These are phyloP conservation scores for Trypanosoma cruzi DNA, from an alignment of 208 protist genomes.

Conservation along the genomic window DNA sequence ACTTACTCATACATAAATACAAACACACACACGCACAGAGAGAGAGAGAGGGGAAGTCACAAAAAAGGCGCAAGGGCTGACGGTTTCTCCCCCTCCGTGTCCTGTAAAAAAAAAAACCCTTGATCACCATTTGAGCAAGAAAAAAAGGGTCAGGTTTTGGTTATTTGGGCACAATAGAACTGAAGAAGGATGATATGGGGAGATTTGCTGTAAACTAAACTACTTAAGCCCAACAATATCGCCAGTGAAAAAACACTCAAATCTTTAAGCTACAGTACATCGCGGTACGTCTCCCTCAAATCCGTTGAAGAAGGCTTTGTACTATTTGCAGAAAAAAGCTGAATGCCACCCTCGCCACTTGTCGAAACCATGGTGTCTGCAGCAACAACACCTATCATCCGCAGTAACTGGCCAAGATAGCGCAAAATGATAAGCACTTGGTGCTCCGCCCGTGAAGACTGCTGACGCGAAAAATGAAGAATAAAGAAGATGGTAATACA, in stretches of 20 bases:
- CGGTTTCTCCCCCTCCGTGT: neutral
- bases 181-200: neutral
- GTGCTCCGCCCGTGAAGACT: constrained; percentile 29
- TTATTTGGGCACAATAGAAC: neutral
- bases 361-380: constrained; percentile 6
- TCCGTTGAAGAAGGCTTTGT: neutral
- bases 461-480: constrained; percentile 26
- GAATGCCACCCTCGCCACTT: constrained; percentile 13
- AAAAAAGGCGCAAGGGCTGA: neutral
- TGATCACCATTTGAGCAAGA: too few relatives aligned
- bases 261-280: constrained; percentile 18
- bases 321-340: constrained; percentile 14
- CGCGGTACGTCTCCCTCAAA: constrained; percentile 17
- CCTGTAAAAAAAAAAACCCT: neutral
- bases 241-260: neutral
- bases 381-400: constrained; percentile 25
- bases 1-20: neutral
- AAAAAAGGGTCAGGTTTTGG: too few relatives aligned
- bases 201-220: neutral
- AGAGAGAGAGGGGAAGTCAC: too few relatives aligned
- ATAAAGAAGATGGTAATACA: constrained; percentile 35
- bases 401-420: constrained; percentile 36
- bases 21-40: neutral
- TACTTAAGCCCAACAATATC: neutral
- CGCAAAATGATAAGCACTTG: constrained; percentile 29